phyloP scores from a whole-genome alignment of 345 rosid genomes.

The Turritis glabra region DNA sequence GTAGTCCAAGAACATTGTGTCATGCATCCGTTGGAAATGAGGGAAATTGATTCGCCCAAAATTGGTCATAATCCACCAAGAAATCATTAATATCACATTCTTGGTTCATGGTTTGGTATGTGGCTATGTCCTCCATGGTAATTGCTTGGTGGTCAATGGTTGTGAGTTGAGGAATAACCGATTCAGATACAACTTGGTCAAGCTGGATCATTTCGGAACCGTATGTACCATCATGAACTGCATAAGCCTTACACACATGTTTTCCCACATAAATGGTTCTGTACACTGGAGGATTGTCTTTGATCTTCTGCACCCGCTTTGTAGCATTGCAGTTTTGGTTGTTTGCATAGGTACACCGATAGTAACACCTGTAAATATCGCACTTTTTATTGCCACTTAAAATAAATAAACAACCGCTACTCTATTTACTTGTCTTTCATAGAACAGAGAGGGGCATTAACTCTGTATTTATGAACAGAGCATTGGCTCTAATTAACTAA shows the following conservation, averaged over 20 bases:
- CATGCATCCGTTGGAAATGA: background rate
- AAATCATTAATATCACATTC: slow-evolving; percentile 4
- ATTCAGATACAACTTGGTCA: background rate
- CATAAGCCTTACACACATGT: slow-evolving; percentile 27
- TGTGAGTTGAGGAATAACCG: background rate
- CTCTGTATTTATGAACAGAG: background rate
- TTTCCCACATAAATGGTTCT: slow-evolving; percentile 40
- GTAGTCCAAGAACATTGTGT: too few species aligned
- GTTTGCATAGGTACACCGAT: slow-evolving; percentile 43
- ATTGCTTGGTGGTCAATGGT: background rate
- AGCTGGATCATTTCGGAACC: slow-evolving; percentile 4
- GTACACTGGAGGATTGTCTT: slow-evolving; percentile 30
- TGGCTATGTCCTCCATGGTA: background rate
- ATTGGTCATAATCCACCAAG: slow-evolving; percentile 1
- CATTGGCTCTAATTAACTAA: background rate
- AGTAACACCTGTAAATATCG: slow-evolving; percentile 39
- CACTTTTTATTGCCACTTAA: too few species aligned
- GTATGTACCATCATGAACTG: background rate
- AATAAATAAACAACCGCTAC: too few species aligned
- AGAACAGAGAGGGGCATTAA: too few species aligned
- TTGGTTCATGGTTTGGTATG: background rate
- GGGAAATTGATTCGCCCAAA: background rate
- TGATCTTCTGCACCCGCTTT: slow-evolving; percentile 45
- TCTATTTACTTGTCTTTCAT: background rate
- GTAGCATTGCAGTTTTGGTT: slow-evolving; percentile 47